phyloP scores from a whole-genome alignment of 495 filamentous ascomycete genomes.

The Elaphomyces granulatus region DNA sequence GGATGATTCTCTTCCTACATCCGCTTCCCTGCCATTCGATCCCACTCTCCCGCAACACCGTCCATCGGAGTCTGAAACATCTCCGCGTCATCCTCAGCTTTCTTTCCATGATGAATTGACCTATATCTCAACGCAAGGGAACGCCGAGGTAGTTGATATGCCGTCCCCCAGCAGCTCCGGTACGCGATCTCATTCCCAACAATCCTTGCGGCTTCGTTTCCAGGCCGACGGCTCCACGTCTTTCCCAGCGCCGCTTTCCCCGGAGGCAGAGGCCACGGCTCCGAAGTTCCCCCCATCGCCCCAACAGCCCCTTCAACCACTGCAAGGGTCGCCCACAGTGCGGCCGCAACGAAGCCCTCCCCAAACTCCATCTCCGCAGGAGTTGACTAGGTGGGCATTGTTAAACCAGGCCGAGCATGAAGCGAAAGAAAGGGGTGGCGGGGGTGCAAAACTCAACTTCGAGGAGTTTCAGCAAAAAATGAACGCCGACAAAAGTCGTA shows the following conservation, averaged over 20 bases:
- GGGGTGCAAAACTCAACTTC: slow-evolving; percentile 55
- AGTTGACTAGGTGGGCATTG: slow-evolving; percentile 37
- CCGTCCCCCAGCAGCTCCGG: slow-evolving; percentile 6
- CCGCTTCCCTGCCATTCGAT: slow-evolving; percentile 28
- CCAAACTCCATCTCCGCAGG: slow-evolving; percentile 21
- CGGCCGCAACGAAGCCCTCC: slow-evolving; percentile 8
- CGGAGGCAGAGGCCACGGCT: slow-evolving; percentile 25
- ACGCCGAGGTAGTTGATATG: not conserved
- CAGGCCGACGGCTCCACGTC: slow-evolving; percentile 22
- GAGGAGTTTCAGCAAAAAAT: slow-evolving; percentile 62
- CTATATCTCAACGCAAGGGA: slow-evolving; percentile 1
- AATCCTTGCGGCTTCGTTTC: slow-evolving; percentile 14
- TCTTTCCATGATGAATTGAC: slow-evolving; percentile 6
- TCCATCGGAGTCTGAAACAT: slow-evolving; percentile 28
- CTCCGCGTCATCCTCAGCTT: slow-evolving; percentile 7
- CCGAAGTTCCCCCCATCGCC: slow-evolving; percentile 25
- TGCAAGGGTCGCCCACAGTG: slow-evolving; percentile 11
- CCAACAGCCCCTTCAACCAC: slow-evolving; percentile 21
- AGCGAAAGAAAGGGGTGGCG: slow-evolving; percentile 53
- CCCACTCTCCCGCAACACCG: slow-evolving; percentile 61
- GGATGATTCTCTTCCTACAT: not conserved
- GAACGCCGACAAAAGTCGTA: slow-evolving; percentile 42
- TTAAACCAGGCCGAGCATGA: slow-evolving; percentile 50
- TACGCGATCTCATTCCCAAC: slow-evolving; percentile 12
- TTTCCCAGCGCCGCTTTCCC: slow-evolving; percentile 24